A percentile compares a stretch with the other conserved stretches of the same genome.
Evolutionary conservation across 352 stramenopile species (phyloP).

Genomic region (Pythium sukuiense): DNA sequence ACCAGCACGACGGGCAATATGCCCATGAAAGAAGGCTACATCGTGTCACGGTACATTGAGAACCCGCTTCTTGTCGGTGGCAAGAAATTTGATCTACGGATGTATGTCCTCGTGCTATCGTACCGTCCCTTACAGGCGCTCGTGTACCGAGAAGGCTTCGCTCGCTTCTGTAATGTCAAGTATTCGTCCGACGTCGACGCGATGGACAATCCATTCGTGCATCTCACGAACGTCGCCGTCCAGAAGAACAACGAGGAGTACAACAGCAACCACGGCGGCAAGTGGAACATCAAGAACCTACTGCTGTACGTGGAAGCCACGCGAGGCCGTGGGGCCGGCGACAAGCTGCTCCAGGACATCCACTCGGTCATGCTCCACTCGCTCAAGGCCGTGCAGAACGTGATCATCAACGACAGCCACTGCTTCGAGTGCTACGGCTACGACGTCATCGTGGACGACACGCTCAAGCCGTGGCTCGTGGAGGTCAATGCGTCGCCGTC

Average conservation of each 20-base stretch:
- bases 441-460: constrained; percentile 92
- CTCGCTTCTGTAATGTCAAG: constrained; percentile 92
- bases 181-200: constrained; percentile 81
- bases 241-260: constrained; percentile 92
- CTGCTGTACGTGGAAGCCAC: constrained; percentile 84
- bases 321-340: constrained; percentile 45
- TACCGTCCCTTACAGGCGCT: constrained; percentile 83
- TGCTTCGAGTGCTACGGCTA: constrained; percentile 96
- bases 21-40: constrained; percentile 83
- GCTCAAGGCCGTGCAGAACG: constrained; percentile 85
- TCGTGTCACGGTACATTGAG: constrained; percentile 90
- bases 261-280: constrained; percentile 88
- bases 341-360: constrained; percentile 67
- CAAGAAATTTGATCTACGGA: constrained; percentile 93
- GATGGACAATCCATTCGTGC: constrained; percentile 91
- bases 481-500: constrained; percentile 87
- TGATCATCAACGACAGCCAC: constrained; percentile 93
- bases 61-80: constrained; percentile 89
- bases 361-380: constrained; percentile 86
- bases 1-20: constrained; percentile 24
- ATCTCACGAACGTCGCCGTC: constrained; percentile 89
- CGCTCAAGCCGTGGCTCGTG: constrained; percentile 92
- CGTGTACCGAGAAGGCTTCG: constrained; percentile 89
- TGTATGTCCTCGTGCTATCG: constrained; percentile 92
- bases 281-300: constrained; percentile 89